A percentile compares a stretch with the other conserved stretches of the same genome.
Evolutionary conservation across 441 rosid species (phyloP).

Genomic region (Syzygium malaccense): DNA sequence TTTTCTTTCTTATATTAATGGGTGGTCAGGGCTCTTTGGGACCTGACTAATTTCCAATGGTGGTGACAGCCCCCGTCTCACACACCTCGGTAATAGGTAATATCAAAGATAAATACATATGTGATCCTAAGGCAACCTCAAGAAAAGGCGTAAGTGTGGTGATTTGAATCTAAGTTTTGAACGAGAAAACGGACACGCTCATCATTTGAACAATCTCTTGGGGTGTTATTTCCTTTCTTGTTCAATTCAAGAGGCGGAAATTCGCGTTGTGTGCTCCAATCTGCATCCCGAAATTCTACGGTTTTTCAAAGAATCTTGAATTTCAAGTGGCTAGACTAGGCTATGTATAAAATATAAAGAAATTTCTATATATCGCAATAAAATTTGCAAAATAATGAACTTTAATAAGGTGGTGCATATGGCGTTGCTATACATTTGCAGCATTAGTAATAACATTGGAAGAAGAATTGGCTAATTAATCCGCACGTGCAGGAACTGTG

Average conservation of each 20-base stretch:
- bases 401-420: not conserved
- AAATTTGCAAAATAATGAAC: not conserved
- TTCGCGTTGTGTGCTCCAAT: not conserved
- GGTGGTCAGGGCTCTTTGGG: too few species aligned
- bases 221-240: not conserved
- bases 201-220: not conserved
- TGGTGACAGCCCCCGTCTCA: not conserved
- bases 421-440: not conserved
- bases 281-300: not conserved
- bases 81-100: not conserved
- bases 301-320: not conserved
- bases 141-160: not conserved
- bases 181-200: not conserved
- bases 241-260: not conserved
- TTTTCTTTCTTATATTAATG: not conserved
- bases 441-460: not conserved
- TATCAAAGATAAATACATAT: not conserved
- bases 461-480: not conserved
- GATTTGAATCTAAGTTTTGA: not conserved
- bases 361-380: too few species aligned
- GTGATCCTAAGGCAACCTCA: not conserved
- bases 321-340: not conserved
- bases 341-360: not conserved
- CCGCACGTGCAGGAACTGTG: too few species aligned
- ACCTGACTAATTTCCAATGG: not conserved